phyloP scores from a whole-genome alignment of 208 protist species.

The Leishmania turanica region DNA sequence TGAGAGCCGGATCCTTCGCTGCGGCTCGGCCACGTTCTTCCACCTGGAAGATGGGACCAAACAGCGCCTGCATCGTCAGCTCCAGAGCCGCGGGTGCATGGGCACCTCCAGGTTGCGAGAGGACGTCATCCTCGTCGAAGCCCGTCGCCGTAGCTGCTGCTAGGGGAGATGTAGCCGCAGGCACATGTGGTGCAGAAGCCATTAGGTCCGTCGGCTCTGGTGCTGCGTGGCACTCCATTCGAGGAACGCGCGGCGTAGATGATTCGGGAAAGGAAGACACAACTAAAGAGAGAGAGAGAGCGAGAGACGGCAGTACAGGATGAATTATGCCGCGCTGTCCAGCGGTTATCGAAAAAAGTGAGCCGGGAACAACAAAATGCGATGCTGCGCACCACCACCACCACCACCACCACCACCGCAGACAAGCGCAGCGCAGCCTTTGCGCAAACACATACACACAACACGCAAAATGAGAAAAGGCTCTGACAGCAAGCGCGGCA shows the following conservation, averaged over 20 bases:
- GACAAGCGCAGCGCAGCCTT: not conserved
- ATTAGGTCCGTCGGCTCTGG: not conserved
- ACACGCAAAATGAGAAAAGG: not conserved
- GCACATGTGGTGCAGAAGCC: not conserved
- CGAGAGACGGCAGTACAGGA: not conserved
- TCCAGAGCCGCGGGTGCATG: not conserved
- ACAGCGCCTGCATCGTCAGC: conserved; percentile 54
- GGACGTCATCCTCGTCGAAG: conserved; percentile 20
- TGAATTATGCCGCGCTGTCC: not conserved
- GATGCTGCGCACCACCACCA: not conserved
- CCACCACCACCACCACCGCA: not conserved
- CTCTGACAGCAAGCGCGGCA: not conserved
- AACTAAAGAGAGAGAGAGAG: not conserved
- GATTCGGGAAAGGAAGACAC: not conserved
- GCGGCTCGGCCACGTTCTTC: conserved; percentile 17
- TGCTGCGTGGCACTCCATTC: not conserved
- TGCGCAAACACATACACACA: not conserved
- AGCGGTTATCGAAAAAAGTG: not conserved
- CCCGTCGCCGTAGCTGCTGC: conserved; percentile 12
- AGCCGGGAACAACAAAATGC: not conserved
- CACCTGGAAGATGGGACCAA: conserved; percentile 63
- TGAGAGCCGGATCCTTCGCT: conserved; percentile 51
- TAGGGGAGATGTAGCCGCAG: conserved; percentile 4
- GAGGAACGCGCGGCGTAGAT: not conserved
- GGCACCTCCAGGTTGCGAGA: conserved; percentile 1